A percentile compares a stretch with the other conserved stretches of the same genome.
These are phyloP conservation scores for Annulohypoxylon bovei DNA, from an alignment of 495 filamentous ascomycete genomes.

Conservation along the genomic window DNA sequence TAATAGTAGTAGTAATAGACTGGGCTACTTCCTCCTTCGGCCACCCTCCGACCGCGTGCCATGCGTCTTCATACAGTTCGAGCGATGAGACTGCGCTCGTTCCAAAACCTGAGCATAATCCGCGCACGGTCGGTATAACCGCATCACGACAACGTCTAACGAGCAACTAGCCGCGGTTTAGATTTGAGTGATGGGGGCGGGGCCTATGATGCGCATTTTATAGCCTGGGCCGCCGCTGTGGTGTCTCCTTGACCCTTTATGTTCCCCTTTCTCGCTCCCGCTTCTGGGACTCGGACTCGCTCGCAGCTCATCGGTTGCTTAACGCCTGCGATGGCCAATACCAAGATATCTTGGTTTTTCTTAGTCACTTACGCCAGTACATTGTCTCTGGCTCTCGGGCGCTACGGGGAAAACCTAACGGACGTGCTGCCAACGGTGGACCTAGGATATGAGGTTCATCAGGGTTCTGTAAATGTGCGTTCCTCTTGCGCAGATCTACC, in stretches of 20 bases:
- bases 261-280: neutral
- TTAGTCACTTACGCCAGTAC: neutral
- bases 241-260: neutral
- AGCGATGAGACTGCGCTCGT: neutral
- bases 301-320: neutral
- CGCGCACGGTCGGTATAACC: neutral
- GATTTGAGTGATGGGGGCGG: neutral
- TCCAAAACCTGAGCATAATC: neutral
- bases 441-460: conserved; percentile 32
- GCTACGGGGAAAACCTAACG: neutral
- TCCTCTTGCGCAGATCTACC: neutral
- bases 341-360: conserved; percentile 13
- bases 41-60: neutral
- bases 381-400: neutral
- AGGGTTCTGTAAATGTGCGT: conserved; percentile 34
- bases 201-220: neutral
- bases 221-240: neutral
- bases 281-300: neutral
- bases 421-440: conserved; percentile 19
- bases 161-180: neutral
- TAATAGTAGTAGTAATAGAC: neutral
- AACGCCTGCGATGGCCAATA: neutral
- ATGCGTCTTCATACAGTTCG: neutral
- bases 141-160: neutral
- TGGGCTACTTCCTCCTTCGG: neutral